Conservation (phyloP, 108 stramenopile species). For the Skeletonema menzelii region DNA sequence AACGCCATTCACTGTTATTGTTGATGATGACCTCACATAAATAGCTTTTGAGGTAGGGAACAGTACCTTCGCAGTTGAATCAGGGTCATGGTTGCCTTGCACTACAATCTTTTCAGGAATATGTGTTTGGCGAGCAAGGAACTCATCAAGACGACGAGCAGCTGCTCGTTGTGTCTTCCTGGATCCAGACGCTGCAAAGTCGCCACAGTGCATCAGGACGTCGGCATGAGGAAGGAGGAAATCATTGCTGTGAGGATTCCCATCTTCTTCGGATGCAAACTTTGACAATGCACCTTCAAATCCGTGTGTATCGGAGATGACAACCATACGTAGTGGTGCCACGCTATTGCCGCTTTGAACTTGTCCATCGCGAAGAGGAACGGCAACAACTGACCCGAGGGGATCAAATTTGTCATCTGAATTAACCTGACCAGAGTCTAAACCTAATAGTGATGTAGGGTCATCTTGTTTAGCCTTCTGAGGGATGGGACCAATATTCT, state of each 20-base stretch:
- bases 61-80: conserved; percentile 38
- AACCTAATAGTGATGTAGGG: background rate
- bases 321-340: conserved; percentile 52
- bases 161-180: conserved; percentile 28
- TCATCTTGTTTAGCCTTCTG: background rate
- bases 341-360: conserved; percentile 6
- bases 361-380: conserved; percentile 18
- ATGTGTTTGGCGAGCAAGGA: conserved; percentile 66
- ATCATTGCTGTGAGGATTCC: conserved; percentile 5
- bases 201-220: conserved; percentile 73
- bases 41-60: conserved; percentile 56
- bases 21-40: conserved; percentile 54
- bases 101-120: conserved; percentile 69
- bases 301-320: conserved; percentile 77
- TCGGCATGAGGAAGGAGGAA: conserved; percentile 63
- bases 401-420: conserved; percentile 26
- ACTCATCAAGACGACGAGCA: conserved; percentile 54
- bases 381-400: conserved; percentile 13
- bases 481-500: background rate
- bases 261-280: conserved; percentile 6
- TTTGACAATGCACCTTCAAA: conserved; percentile 57
- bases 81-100: conserved; percentile 80
- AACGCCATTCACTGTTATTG: conserved; percentile 37
- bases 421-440: background rate
- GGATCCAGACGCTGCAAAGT: conserved; percentile 60